Evolutionary conservation across 2,329 filamentous ascomycete species (phyloP), one percentile per base, ranked within the genome.

Genomic region (Lachnellula willkommii): DNA sequence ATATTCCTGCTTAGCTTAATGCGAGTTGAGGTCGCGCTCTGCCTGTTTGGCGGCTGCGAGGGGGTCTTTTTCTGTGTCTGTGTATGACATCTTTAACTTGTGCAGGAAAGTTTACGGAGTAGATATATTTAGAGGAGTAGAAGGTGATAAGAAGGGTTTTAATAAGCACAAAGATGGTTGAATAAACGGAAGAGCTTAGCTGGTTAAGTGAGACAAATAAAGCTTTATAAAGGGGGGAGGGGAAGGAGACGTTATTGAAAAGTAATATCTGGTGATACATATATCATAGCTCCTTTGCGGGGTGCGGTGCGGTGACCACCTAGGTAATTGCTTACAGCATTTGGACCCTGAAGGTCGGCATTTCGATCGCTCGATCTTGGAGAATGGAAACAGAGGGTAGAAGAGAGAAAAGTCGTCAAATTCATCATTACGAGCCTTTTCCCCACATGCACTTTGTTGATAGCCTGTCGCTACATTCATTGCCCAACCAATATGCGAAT

Each of bases 11-110:
- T 74, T 75, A 9, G 72, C 72, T 14, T 63, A 55, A 36, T 73
- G 61, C 8, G 73, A 73, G 67, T 77, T 76, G 52, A 79, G 70
- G 54, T 79, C 75, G 17, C 68, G 68, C 70, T 79, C 76, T 11
- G 77, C 76, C 60, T 78, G 69, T 63, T 74, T 67, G 52, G 77
- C 75, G 63, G 77, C 66, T 28, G 70, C 66, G 62, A 73, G 63
- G 51, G 72, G 74, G 64, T 77, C 69, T 20, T 20, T 20, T 20
- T 20, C 1, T 20, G 2, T 45, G 53, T 72, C 74, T 72, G 65
- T 71, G 54, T 65, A 63, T 46, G 76, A 77, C 75, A 77, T 78
- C 48, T 37, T 54, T 35, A 22, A 7, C 7, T 54, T n/a, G 20
- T 20, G 20, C 2, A 20, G 20, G 20, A 20, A 20, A 20, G 20